Evolutionary conservation across 2,329 filamentous ascomycete species (phyloP), one percentile per base, ranked within the genome.

Genomic region (Sporothrix inflata): DNA sequence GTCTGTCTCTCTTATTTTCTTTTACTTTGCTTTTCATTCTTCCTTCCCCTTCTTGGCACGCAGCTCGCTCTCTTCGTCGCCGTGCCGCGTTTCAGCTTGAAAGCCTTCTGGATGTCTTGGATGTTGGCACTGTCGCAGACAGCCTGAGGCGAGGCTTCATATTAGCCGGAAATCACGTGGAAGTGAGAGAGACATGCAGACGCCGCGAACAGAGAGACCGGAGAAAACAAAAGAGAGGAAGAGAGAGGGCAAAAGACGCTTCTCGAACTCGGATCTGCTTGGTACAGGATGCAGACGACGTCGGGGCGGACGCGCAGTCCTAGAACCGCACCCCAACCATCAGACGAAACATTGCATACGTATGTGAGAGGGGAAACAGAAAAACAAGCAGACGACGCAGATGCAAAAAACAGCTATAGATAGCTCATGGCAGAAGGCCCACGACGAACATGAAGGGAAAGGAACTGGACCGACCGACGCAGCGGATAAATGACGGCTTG

Each of bases 21-120:
- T 40, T 38, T 9, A 8, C 30, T 38, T 27, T 61, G 24, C n/a
- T 45, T 65, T 21, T 27, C 38, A 7, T 49, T 7, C 47, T 55
- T 7, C 47, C 47, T 65, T 24, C 9, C 60, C 9, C 24, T 14
- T 55, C 49, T 21, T 21, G 66, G 24, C 21, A 53, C 27, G 2
- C 21, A 30, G 8, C 38, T 49, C 24, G 30, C 21, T 57, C 27
- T 57, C 40, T 51, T 49, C 53, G 38, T 69, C 38, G 38, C 55
- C 49, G 71, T 60, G 71, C 61, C 72, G 72, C 19, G 72, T 73
- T 73, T 73, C 72, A 68, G 61, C 61, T 71, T 68, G 42, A 73
- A 34, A 27, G 27, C 12, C 63, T 21, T 42, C 27, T 38, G 16
- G 1, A 38, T 38, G 45, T 67, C 65, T 67, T 67, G 65, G 45